Base-by-base conservation (phyloP, 768 basidiomycete species). In the Trametes cubensis region DNA sequence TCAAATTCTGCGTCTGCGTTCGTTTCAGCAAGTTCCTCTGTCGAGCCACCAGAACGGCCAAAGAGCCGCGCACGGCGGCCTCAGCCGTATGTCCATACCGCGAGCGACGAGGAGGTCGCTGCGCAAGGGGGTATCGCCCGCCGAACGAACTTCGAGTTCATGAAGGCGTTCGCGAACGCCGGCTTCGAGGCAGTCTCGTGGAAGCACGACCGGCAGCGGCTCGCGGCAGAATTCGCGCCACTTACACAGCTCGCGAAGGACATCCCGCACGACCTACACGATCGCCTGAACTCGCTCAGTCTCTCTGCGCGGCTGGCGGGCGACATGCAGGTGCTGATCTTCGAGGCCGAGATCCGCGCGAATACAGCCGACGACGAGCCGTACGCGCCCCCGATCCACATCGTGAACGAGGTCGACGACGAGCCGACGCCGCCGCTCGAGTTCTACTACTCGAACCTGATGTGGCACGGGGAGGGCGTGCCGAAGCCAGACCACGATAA, bases 381-480 rank as follows among this genome's bases (percentile, higher is more conserved):
- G 0, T 69, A 82, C 47, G 87, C 90, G 2, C 92, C 90, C 0
- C 75, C 75, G 6, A 90, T 96, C 67, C 74, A 74, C 17, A 81
- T 96, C 25, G 71, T 84, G 53, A 94, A 95, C 67, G 73, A 81
- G 0, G 76, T 92, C 23, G 91, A 92, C 62, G 71, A 79, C 10
- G 88, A 89, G 62, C 78, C 84, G 11, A 83, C 87, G 21, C 94
- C 94, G 0, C 83, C 83, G 25, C 93, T 90, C 84, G 94, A 96
- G 68, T 97, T 95, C 68, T 79, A 87, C 62, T 96, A 96, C 71
- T 86, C 90, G 13, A 95, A 96, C 72, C 75, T 83, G 55, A 85
- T 94, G 79, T 89, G 90, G 81, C 85, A 87, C 61, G 84, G 83
- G 2, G 80, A 85, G 14, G 84, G 78, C 5, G 88, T 95, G 2